Percentiles rank a stretch among this genome's conserved stretches.
These are phyloP conservation scores for Raffaelea ambrosiae DNA, from an alignment of 2,329 filamentous ascomycete species.

Conservation along the genomic window DNA sequence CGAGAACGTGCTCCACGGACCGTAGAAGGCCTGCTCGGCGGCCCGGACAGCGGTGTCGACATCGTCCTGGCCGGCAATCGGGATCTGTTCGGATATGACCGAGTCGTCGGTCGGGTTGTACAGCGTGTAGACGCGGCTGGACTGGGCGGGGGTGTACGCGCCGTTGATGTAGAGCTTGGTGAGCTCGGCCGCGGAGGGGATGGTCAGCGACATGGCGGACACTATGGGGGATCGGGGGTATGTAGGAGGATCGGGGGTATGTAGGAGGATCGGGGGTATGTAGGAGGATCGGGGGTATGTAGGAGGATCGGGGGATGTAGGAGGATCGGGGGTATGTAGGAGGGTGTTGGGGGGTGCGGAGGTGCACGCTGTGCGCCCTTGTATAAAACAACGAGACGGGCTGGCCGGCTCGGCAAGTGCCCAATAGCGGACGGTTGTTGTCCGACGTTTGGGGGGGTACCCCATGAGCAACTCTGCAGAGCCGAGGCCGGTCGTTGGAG, in stretches of 20 bases:
- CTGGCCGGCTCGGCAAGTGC: too few species aligned
- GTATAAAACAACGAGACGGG: too few species aligned
- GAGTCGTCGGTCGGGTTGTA: constrained; percentile 6
- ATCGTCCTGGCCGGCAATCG: constrained; percentile 4
- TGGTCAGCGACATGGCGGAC: constrained; percentile 1
- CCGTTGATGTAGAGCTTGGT: constrained; percentile 10
- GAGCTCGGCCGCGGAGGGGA: constrained; percentile 1
- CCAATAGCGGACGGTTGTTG: too few species aligned
- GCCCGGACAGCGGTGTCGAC: constrained; percentile 3
- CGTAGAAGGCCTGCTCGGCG: constrained; percentile 25
- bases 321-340: too few species aligned
- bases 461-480: too few species aligned
- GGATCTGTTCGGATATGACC: neutral
- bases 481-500: too few species aligned
- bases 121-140: neutral
- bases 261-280: neutral
- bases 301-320: too few species aligned
- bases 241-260: neutral
- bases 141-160: constrained; percentile 2
- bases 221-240: neutral
- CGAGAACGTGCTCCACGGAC: constrained; percentile 5
- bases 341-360: too few species aligned
- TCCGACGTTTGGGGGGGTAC: too few species aligned
- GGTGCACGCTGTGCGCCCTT: too few species aligned
- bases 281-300: too few species aligned